phyloP scores from a whole-genome alignment of 2,329 filamentous ascomycete genomes.

The Raffaelea arxii region DNA sequence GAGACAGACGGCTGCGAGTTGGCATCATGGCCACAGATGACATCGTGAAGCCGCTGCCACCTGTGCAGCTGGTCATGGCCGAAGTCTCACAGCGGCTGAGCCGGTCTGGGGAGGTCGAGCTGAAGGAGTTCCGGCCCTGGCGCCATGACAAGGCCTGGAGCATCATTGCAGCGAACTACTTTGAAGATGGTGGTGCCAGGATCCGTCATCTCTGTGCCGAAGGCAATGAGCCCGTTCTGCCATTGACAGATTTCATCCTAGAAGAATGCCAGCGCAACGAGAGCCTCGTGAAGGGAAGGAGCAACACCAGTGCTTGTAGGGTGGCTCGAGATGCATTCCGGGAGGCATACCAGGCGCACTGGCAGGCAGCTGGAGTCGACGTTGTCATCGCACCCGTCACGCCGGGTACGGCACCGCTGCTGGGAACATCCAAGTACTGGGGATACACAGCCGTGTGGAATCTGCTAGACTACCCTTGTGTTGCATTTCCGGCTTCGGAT shows the following conservation, averaged over 20 bases:
- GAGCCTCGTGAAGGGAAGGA: background rate
- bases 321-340: background rate
- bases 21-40: too few relatives aligned
- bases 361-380: conserved; percentile 1
- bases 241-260: background rate
- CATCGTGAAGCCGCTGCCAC: too few relatives aligned
- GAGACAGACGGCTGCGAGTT: too few relatives aligned
- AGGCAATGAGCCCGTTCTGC: background rate
- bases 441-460: conserved; percentile 8
- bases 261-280: background rate
- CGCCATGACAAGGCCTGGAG: too few relatives aligned
- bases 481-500: background rate
- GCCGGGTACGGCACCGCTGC: background rate
- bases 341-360: background rate
- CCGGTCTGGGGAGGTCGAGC: too few relatives aligned
- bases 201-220: background rate
- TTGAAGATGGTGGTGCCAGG: too few relatives aligned
- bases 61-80: too few relatives aligned
- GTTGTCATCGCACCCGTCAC: conserved; percentile 2
- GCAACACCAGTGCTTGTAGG: background rate
- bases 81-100: too few relatives aligned
- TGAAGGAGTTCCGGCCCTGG: too few relatives aligned
- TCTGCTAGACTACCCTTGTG: conserved; percentile 2
- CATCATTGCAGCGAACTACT: too few relatives aligned
- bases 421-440: background rate